A percentile compares a stretch with the other conserved stretches of the same genome.
phyloP scores from a whole-genome alignment of 495 filamentous ascomycete genomes.

The Talaromyces liani region DNA sequence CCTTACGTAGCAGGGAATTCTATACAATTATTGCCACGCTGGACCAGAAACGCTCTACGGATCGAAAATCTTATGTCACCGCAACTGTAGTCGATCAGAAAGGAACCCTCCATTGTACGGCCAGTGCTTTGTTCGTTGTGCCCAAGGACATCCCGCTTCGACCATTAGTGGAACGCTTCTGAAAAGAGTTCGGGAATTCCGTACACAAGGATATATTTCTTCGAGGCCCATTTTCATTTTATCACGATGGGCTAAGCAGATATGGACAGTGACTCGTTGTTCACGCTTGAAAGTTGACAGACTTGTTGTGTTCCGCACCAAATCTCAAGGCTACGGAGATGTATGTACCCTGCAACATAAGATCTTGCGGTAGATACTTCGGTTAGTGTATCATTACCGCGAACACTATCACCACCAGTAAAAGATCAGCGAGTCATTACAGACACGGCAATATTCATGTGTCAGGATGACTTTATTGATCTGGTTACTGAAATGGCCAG shows the following conservation, averaged over 20 bases:
- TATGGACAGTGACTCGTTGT: neutral
- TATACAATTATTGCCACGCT: conserved; percentile 53
- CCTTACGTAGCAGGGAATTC: conserved; percentile 50
- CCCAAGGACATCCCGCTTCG: conserved; percentile 43
- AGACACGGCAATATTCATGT: neutral
- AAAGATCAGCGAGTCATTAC: neutral
- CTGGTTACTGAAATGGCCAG: no score
- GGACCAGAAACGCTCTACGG: conserved; percentile 41
- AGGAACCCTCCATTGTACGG: conserved; percentile 48
- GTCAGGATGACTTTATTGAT: neutral
- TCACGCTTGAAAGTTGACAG: neutral
- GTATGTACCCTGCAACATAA: neutral
- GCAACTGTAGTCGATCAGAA: conserved; percentile 45
- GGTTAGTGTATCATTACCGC: neutral
- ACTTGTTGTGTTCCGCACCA: neutral
- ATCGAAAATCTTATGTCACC: conserved; percentile 55
- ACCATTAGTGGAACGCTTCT: conserved; percentile 38
- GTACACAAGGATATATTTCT: neutral
- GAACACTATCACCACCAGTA: neutral
- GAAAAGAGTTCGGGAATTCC: neutral
- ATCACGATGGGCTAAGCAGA: neutral
- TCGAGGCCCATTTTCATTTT: neutral
- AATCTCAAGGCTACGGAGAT: neutral
- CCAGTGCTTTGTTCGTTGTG: conserved; percentile 58
- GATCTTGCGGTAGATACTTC: neutral